Percentiles rank a stretch among this genome's conserved stretches.
Conservation (phyloP, 2,329 filamentous ascomycete species). For the Fusarium decemcellulare region DNA sequence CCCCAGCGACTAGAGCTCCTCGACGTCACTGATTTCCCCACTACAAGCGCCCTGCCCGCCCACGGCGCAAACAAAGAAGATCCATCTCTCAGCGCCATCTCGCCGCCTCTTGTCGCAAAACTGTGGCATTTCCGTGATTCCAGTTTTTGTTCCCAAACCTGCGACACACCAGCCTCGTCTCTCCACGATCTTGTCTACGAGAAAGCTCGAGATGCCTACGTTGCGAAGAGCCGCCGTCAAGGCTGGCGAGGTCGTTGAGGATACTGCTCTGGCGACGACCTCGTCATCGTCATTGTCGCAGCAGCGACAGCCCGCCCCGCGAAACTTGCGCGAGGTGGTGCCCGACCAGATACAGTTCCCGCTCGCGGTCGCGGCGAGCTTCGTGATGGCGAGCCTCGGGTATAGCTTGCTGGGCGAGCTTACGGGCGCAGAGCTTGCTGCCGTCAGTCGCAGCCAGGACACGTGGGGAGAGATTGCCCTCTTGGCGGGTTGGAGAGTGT, state of each 20-base stretch:
- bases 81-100: conserved; percentile 5
- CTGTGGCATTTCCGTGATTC: conserved; percentile 6
- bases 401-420: conserved; percentile 74
- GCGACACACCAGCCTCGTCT: conserved; percentile 13
- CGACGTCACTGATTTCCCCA: conserved; percentile 44
- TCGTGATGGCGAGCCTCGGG: conserved; percentile 74
- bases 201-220: conserved; percentile 36
- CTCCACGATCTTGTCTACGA: conserved; percentile 5
- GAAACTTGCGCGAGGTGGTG: conserved; percentile 48
- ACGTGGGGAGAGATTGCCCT: conserved; percentile 73
- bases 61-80: conserved; percentile 23
- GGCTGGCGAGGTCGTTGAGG: conserved; percentile 31
- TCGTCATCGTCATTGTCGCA: conserved; percentile 24
- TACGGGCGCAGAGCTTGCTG: conserved; percentile 75
- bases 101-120: conserved; percentile 20
- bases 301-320: conserved; percentile 17
- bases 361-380: conserved; percentile 66
- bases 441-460: conserved; percentile 75
- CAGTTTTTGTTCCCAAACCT: conserved; percentile 5
- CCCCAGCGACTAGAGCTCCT: conserved; percentile 43
- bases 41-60: conserved; percentile 19
- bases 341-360: conserved; percentile 66
- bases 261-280: conserved; percentile 31
- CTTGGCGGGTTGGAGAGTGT: conserved; percentile 69
- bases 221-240: conserved; percentile 41